Percentiles rank a stretch among this genome's conserved stretches.
These are phyloP conservation scores for Penicillium sclerotiorum DNA, from an alignment of 2,329 filamentous ascomycete species.

Conservation along the genomic window DNA sequence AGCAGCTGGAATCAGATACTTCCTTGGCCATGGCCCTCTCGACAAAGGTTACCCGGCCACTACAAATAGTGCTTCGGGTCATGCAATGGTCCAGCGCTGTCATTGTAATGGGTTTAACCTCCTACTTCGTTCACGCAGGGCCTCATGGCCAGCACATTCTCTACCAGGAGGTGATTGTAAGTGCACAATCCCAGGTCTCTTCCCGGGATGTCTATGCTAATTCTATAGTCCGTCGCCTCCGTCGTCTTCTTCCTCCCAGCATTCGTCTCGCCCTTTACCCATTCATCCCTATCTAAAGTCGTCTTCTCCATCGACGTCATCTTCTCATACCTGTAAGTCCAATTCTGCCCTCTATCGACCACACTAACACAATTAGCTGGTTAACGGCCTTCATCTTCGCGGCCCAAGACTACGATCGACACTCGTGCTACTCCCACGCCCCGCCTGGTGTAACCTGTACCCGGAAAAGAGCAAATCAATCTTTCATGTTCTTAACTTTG, in stretches of 20 bases:
- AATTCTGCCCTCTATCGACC: background rate
- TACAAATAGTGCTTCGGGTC: slow-evolving; percentile 30
- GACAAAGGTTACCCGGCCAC: slow-evolving; percentile 30
- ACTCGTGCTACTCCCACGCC: slow-evolving; percentile 33
- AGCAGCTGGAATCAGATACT: background rate
- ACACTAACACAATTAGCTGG: slow-evolving; percentile 36
- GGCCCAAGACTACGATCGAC: slow-evolving; percentile 47
- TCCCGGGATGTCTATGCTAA: background rate
- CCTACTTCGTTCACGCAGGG: slow-evolving; percentile 22
- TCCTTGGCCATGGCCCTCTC: slow-evolving; percentile 24
- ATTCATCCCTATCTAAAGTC: slow-evolving; percentile 40
- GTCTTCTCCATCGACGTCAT: slow-evolving; percentile 46
- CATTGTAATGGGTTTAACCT: slow-evolving; percentile 28
- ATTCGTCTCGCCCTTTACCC: slow-evolving; percentile 46
- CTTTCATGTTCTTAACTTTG: slow-evolving; percentile 52
- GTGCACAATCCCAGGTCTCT: background rate
- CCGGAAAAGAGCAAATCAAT: slow-evolving; percentile 45
- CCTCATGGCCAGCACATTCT: slow-evolving; percentile 23
- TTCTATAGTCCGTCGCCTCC: slow-evolving; percentile 33
- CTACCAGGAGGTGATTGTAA: slow-evolving; percentile 29
- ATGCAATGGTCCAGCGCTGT: slow-evolving; percentile 28
- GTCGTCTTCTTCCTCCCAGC: slow-evolving; percentile 48
- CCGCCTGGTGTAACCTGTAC: slow-evolving; percentile 39
- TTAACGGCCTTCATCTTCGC: slow-evolving; percentile 53
- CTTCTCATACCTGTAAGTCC: slow-evolving; percentile 49